These are phyloP conservation scores for Apophysomyces trapeziformis DNA, from an alignment of 371 early-diverging fungal species.

Conservation along the genomic window DNA sequence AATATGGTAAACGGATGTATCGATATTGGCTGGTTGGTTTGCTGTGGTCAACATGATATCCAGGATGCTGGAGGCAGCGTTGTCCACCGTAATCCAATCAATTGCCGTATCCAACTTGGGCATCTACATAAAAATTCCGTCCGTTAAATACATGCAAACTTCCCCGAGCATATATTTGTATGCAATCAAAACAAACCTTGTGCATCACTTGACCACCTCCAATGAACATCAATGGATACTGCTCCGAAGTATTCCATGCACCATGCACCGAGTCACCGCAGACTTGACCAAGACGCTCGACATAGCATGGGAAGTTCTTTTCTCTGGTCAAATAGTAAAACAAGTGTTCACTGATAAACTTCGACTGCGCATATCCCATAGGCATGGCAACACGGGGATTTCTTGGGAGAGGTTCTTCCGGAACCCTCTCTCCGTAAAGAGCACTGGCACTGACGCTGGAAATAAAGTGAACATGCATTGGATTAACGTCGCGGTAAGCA, in stretches of 20 bases:
- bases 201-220: constrained; percentile 38
- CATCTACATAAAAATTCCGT: constrained; percentile 25
- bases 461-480: constrained; percentile 44
- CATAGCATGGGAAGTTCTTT: constrained; percentile 39
- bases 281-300: constrained; percentile 50
- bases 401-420: constrained; percentile 32
- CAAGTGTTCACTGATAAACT: constrained; percentile 45
- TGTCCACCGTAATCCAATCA: constrained; percentile 48
- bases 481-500: constrained; percentile 32
- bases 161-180: not conserved
- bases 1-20: constrained; percentile 35
- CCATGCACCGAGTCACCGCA: constrained; percentile 43
- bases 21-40: constrained; percentile 8
- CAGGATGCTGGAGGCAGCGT: constrained; percentile 34
- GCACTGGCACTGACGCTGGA: constrained; percentile 39
- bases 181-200: constrained; percentile 14
- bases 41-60: constrained; percentile 35
- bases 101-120: constrained; percentile 25
- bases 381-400: constrained; percentile 39
- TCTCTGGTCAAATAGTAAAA: constrained; percentile 29
- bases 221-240: constrained; percentile 43
- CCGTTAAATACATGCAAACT: not conserved
- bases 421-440: constrained; percentile 11
- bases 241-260: constrained; percentile 50
- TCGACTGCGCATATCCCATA: constrained; percentile 51